These are phyloP conservation scores for Lophiotrema nucula DNA, from an alignment of 495 filamentous ascomycete species.

Conservation along the genomic window DNA sequence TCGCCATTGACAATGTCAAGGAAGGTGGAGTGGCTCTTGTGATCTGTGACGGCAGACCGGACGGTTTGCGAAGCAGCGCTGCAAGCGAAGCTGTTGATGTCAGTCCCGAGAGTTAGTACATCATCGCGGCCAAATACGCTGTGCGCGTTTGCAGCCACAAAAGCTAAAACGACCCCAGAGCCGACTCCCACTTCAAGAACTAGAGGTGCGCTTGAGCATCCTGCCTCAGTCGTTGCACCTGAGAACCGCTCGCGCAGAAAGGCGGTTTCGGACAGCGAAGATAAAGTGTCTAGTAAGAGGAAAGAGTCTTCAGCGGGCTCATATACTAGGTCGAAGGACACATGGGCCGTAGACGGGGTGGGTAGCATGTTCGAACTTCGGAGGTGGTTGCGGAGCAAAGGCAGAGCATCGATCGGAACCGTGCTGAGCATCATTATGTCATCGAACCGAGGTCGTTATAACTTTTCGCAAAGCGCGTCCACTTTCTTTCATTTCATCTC, in stretches of 20 bases:
- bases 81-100: conserved; percentile 82
- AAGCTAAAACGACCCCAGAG: conserved; percentile 87
- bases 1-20: conserved; percentile 66
- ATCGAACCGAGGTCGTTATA: conserved; percentile 3
- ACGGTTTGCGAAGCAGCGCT: conserved; percentile 64
- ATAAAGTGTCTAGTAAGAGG: conserved; percentile 89
- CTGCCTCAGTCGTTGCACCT: not conserved
- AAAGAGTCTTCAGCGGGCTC: conserved; percentile 94
- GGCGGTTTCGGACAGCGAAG: conserved; percentile 63
- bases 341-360: conserved; percentile 87
- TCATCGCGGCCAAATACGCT: conserved; percentile 70
- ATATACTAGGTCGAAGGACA: conserved; percentile 81
- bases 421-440: not conserved
- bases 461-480: not conserved
- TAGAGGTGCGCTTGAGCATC: conserved; percentile 49
- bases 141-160: conserved; percentile 71
- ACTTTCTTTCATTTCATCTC: no score
- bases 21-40: conserved; percentile 39
- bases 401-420: not conserved
- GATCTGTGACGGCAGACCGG: conserved; percentile 47
- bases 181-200: conserved; percentile 87
- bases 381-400: not conserved
- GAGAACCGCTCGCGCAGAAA: conserved; percentile 69
- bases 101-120: conserved; percentile 69
- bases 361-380: conserved; percentile 65